Evolutionary conservation across 2,329 filamentous ascomycete genomes (phyloP), one percentile per base, ranked within the genome.

Genomic region (Scedosporium boydii): DNA sequence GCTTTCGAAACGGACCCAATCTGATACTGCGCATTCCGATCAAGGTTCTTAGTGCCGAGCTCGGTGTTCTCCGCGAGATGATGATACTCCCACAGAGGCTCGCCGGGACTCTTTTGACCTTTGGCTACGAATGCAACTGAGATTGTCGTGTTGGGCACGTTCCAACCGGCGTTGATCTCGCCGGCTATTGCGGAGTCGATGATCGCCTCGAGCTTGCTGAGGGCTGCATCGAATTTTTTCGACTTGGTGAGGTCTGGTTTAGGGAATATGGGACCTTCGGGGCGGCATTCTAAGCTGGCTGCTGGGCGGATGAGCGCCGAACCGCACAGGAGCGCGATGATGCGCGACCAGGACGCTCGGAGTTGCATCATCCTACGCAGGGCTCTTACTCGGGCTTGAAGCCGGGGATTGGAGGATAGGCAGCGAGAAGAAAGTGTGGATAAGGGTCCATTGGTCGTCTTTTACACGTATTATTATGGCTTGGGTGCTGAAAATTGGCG

Each of bases 61-160:
- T 53, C 46, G 14, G 59, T 61, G 26, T 61, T 61, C 38, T 56
- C 60, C 12, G 60, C 60, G 2, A 58, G 18, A 53, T 62, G 51
- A n/a, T 62, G 60, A 26, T 62, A 62, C 53, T 62, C 60, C 60
- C 60, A 62, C 6, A 62, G 38, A 27, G 60, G 60, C 27, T 58
- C 38, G 4, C 51, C 51, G 29, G 29, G 51, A 6, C 6, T 18
- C 7, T 27, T 27, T 26, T 62, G 60, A 18, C 51, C 53, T 3
- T 48, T 38, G 6, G 60, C 55, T 9, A 62, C 60, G 6, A 62
- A 46, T 7, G 60, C 60, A 12, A 62, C 26, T 3, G 60, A 62
- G 55, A 62, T 23, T n/a, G 60, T 58, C n/a, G 60, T 58, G 21
- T 42, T 58, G 21, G 46, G 38, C 7, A 62, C 60, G 6, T 27